Percentiles rank a stretch among this genome's conserved stretches.
These are phyloP conservation scores for Picea glauca DNA, from an alignment of 75 land plant genomes.

Conservation along the genomic window DNA sequence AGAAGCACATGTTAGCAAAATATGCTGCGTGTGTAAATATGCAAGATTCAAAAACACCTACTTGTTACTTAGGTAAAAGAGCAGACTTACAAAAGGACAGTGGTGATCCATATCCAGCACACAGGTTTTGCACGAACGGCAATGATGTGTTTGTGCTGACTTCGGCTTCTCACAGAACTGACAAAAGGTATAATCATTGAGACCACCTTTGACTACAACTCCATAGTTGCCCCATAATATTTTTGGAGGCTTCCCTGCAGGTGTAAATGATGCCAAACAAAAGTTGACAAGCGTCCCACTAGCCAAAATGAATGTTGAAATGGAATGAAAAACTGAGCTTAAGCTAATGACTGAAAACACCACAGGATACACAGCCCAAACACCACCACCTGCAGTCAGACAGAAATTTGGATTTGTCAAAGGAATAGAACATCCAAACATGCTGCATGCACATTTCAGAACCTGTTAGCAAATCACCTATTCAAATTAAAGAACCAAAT, in stretches of 20 bases:
- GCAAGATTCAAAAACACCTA: neutral
- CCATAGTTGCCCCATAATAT: conserved; percentile 72
- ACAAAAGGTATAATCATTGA: conserved; percentile 84
- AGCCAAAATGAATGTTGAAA: conserved; percentile 41
- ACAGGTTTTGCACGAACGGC: conserved; percentile 81
- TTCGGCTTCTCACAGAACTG: conserved; percentile 76
- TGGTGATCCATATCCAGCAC: conserved; percentile 98
- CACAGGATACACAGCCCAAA: conserved; percentile 82
- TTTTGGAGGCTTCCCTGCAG: conserved; percentile 59
- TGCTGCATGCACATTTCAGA: neutral
- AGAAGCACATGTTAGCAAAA: neutral
- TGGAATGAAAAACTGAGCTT: conserved; percentile 49
- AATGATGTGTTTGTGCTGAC: conserved; percentile 87
- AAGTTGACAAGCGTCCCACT: conserved; percentile 54
- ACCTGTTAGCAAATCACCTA: neutral
- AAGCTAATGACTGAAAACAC: conserved; percentile 57
- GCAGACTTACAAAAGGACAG: conserved; percentile 97
- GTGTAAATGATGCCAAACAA: conserved; percentile 55
- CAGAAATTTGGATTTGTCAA: neutral
- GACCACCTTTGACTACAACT: conserved; percentile 54
- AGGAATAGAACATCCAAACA: neutral
- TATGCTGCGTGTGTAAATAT: neutral
- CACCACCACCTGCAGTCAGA: conserved; percentile 81
- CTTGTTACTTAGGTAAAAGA: neutral
- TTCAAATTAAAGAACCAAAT: neutral